These are phyloP conservation scores for Syzygium oleosum DNA, from an alignment of 345 rosid species.

Conservation along the genomic window DNA sequence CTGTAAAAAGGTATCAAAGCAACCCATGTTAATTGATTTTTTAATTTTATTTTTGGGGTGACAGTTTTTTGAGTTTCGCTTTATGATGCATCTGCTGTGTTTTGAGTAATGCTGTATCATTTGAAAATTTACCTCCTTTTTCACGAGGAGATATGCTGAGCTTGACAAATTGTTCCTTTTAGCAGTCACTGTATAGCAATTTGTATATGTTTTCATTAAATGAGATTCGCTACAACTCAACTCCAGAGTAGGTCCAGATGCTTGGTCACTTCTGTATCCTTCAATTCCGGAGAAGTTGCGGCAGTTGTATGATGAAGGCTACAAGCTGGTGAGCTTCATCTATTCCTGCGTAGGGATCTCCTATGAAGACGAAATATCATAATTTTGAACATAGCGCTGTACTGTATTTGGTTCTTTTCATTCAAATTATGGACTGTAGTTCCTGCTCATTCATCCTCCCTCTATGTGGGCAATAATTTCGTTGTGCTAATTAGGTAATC, in stretches of 20 bases:
- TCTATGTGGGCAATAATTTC: background rate
- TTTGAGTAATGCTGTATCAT: background rate
- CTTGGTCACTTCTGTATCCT: constrained; percentile 90
- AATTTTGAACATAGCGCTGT: background rate
- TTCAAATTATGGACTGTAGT: background rate
- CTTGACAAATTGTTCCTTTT: background rate
- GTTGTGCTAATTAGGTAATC: constrained; percentile 49
- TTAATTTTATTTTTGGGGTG: background rate
- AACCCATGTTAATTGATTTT: background rate
- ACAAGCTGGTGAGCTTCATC: constrained; percentile 59
- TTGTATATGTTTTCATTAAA: background rate
- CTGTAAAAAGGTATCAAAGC: constrained; percentile 51
- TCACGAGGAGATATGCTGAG: background rate
- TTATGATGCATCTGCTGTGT: background rate
- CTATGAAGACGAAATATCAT: background rate
- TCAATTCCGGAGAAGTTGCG: constrained; percentile 79
- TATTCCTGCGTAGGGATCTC: background rate
- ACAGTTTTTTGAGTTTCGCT: background rate
- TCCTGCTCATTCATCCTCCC: background rate
- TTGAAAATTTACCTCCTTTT: background rate
- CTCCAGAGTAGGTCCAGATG: constrained; percentile 81
- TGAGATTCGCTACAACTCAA: background rate
- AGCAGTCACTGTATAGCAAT: background rate
- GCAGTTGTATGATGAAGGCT: constrained; percentile 69
- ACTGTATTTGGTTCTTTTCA: background rate